Evolutionary conservation across 2,329 filamentous ascomycete genomes (phyloP), one percentile per base, ranked within the genome.

Genomic region (Magnaporthales sp.): DNA sequence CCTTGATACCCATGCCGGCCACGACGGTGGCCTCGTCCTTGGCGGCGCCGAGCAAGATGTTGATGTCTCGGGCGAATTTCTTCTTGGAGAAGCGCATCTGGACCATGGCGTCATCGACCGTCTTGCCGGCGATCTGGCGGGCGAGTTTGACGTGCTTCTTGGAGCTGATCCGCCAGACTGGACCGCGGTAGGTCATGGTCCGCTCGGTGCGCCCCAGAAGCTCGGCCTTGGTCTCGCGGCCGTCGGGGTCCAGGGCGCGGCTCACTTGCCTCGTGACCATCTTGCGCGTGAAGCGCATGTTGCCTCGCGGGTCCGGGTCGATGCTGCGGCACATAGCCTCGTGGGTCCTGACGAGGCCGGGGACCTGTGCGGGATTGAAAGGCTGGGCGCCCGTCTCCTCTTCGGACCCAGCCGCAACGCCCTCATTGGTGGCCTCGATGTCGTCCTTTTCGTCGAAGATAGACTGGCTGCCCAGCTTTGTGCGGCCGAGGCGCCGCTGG

Each of bases 71-170:
- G 7, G 94, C 91, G 70, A 90, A 91, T 81, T 93, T 94, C 86
- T 99, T 99, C 82, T 92, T 92, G 77, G 90, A 94, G 81, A 94
- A 98, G 67, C 89, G 87, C 92, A 99, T 97, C 83, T 99, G 95
- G 66, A 91, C 80, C 71, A 98, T 91, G 15, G 95, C 95, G 46
- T 99, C 93, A 67, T 96, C 92, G 68, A 99, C 83, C n/a, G 89
- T 89, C 85, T 97, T 98, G 71, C 95, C 95, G 2, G 88, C 85
- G 74, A 99, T 95, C 80, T 98, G 95, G 66, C 90, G 87, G 27
- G 94, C 89, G 64, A 99, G 80, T 72, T 91, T 89, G 65, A 90
- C 89, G 66, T 99, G 84, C 81, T 99, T 99, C 87, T 99, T 99
- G 70, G 91, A 82, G 63, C 89, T 92, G 2, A 95, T 97, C 73